These are phyloP conservation scores for Puccinia sorghi DNA, from an alignment of 1,284 basidiomycete genomes.

Conservation along the genomic window DNA sequence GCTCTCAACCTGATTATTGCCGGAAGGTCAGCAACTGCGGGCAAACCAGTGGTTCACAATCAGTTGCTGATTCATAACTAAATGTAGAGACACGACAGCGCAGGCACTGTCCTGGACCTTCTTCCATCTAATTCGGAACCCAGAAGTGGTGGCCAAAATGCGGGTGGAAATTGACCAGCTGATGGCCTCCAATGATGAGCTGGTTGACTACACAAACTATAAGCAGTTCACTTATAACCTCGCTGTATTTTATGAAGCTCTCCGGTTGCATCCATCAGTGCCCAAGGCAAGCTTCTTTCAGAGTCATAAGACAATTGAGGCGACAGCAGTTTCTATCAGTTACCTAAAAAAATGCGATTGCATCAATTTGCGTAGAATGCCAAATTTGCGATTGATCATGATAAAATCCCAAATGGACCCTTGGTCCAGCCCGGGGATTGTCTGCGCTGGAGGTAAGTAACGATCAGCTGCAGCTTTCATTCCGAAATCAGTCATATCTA, in stretches of 20 bases:
- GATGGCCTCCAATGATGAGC: conserved; percentile 25
- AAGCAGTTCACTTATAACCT: conserved; percentile 50
- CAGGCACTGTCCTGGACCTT: conserved; percentile 52
- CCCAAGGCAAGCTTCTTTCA: conserved; percentile 41
- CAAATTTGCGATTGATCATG: conserved; percentile 49
- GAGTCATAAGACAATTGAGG: neutral
- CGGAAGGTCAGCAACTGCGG: conserved; percentile 46
- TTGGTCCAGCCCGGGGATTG: conserved; percentile 41
- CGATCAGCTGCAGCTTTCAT: neutral
- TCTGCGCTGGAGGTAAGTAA: conserved; percentile 44
- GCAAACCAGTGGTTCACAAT: neutral
- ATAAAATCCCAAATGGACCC: conserved; percentile 47
- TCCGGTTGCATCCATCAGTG: conserved; percentile 52
- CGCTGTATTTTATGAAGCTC: conserved; percentile 52
- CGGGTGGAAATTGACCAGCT: conserved; percentile 49
- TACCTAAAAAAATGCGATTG: conserved; percentile 1
- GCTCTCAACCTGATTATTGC: conserved; percentile 53
- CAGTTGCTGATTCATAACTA: neutral
- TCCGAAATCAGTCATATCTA: neutral
- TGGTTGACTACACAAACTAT: conserved; percentile 50
- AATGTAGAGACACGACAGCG: conserved; percentile 51
- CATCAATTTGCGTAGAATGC: conserved; percentile 33
- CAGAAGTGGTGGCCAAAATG: conserved; percentile 39
- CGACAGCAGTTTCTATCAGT: neutral
- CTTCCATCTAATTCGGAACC: conserved; percentile 50